Conservation (phyloP, 2,329 filamentous ascomycete species). For the Cytospora piceae region DNA sequence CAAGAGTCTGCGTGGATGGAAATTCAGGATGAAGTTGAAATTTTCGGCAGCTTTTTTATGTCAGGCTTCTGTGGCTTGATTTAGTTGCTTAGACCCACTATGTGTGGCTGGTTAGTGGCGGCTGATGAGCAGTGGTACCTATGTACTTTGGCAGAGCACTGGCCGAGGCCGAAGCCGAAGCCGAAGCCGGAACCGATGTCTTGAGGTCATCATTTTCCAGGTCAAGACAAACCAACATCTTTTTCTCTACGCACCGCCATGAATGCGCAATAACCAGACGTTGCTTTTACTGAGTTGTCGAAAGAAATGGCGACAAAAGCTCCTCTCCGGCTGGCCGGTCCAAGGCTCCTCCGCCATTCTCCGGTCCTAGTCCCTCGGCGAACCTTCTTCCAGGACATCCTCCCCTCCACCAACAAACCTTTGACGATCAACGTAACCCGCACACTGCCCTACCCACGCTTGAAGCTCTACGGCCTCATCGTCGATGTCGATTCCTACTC, state of each 20-base stretch:
- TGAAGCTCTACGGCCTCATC: conserved; percentile 79
- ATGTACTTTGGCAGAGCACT: too few species aligned
- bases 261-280: conserved; percentile 12
- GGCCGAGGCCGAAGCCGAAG: conserved; percentile 11
- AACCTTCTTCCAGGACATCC: conserved; percentile 29
- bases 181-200: conserved; percentile 28
- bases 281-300: not conserved
- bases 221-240: not conserved
- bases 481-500: conserved; percentile 86
- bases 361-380: conserved; percentile 18
- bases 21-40: conserved; percentile 17
- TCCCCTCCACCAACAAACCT: conserved; percentile 56
- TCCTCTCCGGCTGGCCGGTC: conserved; percentile 21
- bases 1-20: conserved; percentile 2
- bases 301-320: conserved; percentile 23
- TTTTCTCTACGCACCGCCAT: not conserved
- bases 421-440: conserved; percentile 66
- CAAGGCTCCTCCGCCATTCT: conserved; percentile 1
- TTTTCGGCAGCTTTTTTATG: conserved; percentile 25
- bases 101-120: not conserved
- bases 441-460: conserved; percentile 73
- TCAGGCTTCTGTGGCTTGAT: conserved; percentile 14
- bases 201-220: conserved; percentile 13
- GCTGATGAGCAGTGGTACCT: not conserved
- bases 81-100: not conserved